Percentiles rank a stretch among this genome's conserved stretches.
phyloP scores from a whole-genome alignment of 345 rosid species.

The Hibiscus syriacus region DNA sequence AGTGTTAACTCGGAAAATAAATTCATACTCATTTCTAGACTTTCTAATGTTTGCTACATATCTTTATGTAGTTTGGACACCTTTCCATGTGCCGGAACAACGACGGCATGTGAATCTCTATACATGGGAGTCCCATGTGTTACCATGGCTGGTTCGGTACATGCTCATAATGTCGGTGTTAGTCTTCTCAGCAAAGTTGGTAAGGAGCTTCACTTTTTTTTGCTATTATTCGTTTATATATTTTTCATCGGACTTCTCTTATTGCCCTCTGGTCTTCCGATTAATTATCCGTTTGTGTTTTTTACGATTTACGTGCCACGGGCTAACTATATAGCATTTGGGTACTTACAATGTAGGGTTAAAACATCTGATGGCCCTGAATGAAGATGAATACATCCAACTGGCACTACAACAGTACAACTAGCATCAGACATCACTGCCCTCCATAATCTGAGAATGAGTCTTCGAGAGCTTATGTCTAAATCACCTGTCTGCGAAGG shows the following conservation, averaged over 20 bases:
- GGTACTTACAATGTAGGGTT: background rate
- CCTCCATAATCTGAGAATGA: background rate
- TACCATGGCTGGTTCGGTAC: background rate
- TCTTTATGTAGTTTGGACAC: background rate
- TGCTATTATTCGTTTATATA: background rate
- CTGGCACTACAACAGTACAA: background rate
- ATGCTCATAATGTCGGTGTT: background rate
- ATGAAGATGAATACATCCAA: background rate
- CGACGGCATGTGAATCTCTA: background rate
- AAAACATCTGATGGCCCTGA: background rate
- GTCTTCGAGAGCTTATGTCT: background rate
- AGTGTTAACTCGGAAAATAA: background rate
- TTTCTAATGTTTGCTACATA: constrained; percentile 3
- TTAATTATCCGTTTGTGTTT: too few species aligned
- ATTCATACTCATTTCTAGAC: background rate
- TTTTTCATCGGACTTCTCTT: too few species aligned
- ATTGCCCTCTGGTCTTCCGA: too few species aligned
- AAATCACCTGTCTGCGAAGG: background rate
- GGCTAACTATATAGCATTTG: background rate
- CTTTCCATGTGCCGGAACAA: background rate
- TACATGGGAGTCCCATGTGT: background rate
- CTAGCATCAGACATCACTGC: background rate
- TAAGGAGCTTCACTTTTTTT: background rate
- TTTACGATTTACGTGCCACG: background rate
- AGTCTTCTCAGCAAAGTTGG: background rate